A percentile compares a stretch with the other conserved stretches of the same genome.
Evolutionary conservation across 345 rosid species (phyloP).

Genomic region (Pugionium cornutum): DNA sequence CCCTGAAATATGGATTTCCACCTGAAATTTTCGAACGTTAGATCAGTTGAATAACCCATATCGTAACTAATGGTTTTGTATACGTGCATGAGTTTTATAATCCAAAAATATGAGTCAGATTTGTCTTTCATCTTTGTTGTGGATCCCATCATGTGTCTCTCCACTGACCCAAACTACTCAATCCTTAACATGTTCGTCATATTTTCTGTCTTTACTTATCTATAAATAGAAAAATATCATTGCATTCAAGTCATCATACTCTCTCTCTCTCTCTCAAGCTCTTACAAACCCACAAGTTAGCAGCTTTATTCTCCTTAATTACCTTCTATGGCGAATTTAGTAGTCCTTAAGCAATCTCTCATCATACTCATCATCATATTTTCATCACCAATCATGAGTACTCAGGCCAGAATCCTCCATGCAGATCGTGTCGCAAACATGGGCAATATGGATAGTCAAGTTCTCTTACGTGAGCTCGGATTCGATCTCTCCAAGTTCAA

Average conservation of each 20-base stretch:
- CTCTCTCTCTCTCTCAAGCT: conserved; percentile 3
- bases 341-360: conserved; percentile 30
- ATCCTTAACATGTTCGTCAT: conserved; percentile 11
- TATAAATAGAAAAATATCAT: conserved; percentile 35
- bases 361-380: conserved; percentile 36
- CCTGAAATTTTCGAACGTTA: conserved; percentile 25
- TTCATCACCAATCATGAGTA: conserved; percentile 13
- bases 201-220: conserved; percentile 7
- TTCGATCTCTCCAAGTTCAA: conserved; percentile 40
- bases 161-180: conserved; percentile 31
- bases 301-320: background rate
- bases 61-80: background rate
- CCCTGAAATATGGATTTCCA: conserved; percentile 26
- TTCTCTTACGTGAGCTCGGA: conserved; percentile 39
- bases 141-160: conserved; percentile 38
- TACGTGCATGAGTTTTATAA: conserved; percentile 28
- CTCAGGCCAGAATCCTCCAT: conserved; percentile 40
- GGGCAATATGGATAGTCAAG: conserved; percentile 18
- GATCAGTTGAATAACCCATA: conserved; percentile 25
- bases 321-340: conserved; percentile 31
- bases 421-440: conserved; percentile 3
- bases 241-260: conserved; percentile 27
- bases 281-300: background rate
- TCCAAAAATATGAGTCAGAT: conserved; percentile 14
- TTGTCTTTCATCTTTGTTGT: conserved; percentile 17